phyloP scores from a whole-genome alignment of 768 basidiomycete species.

The Panellus pusillus region DNA sequence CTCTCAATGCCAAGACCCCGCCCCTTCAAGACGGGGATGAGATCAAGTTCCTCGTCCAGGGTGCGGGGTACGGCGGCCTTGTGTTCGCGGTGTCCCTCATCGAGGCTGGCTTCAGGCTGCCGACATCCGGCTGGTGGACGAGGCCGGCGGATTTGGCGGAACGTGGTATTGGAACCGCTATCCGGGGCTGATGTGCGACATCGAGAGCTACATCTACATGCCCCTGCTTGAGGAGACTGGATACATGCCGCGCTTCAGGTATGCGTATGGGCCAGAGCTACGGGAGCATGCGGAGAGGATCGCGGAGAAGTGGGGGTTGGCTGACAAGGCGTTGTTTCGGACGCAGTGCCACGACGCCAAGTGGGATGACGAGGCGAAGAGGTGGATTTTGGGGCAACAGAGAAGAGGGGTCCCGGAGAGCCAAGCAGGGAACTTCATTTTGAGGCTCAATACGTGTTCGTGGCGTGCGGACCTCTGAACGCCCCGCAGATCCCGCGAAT shows the following conservation, averaged over 20 bases:
- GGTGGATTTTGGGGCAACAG: constrained; percentile 2
- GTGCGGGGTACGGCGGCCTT: constrained; percentile 9
- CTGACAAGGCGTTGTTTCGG: constrained; percentile 15
- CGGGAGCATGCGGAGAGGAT: constrained; percentile 18
- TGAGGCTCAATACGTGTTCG: constrained; percentile 2
- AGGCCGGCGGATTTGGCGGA: constrained; percentile 20
- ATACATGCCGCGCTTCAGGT: constrained; percentile 19
- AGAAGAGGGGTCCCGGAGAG: constrained; percentile 3
- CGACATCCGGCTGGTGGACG: constrained; percentile 17
- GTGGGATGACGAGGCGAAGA: constrained; percentile 5
- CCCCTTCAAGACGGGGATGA: constrained; percentile 4
- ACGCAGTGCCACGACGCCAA: background rate
- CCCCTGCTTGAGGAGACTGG: constrained; percentile 23
- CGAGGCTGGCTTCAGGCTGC: constrained; percentile 13
- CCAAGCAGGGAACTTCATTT: background rate
- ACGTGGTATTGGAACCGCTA: constrained; percentile 25
- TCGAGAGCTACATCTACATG: constrained; percentile 23
- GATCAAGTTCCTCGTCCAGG: constrained; percentile 10
- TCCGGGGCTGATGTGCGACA: constrained; percentile 24
- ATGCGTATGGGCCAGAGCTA: constrained; percentile 19
- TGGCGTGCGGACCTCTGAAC: background rate
- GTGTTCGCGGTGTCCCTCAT: constrained; percentile 13
- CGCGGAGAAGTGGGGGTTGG: constrained; percentile 16
- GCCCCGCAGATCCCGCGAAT: constrained; percentile 14
- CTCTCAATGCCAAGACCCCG: constrained; percentile 7